A percentile compares a stretch with the other conserved stretches of the same genome.
Conservation (phyloP, 2,329 filamentous ascomycete genomes). For the Talaromyces albobiverticillius region DNA sequence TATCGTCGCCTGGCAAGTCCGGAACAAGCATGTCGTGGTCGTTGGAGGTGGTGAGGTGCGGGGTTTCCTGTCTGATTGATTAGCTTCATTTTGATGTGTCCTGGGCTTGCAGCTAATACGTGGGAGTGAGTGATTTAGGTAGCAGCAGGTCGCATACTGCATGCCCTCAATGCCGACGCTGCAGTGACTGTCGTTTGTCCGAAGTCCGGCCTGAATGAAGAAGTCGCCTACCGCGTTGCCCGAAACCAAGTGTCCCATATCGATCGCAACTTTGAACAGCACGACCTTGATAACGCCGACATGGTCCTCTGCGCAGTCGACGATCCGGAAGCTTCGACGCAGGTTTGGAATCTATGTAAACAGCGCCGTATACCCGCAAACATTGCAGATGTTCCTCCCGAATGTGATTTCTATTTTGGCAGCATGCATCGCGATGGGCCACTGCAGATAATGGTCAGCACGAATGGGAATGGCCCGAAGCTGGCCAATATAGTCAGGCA, state of each 20-base stretch:
- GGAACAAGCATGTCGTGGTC: conserved; percentile 83
- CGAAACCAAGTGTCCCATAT: conserved; percentile 74
- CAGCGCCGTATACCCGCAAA: conserved; percentile 80
- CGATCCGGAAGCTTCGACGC: conserved; percentile 83
- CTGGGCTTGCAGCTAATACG: conserved; percentile 21
- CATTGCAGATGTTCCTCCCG: conserved; percentile 92
- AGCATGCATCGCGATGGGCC: conserved; percentile 93
- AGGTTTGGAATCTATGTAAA: conserved; percentile 93
- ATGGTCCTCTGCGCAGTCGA: conserved; percentile 95
- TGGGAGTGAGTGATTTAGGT: conserved; percentile 63
- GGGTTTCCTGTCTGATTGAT: conserved; percentile 4
- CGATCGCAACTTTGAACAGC: conserved; percentile 78
- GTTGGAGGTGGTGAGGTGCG: conserved; percentile 91
- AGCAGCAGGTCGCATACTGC: conserved; percentile 87
- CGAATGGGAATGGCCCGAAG: conserved; percentile 92
- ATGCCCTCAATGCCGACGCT: conserved; percentile 93
- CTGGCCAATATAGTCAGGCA: conserved; percentile 81
- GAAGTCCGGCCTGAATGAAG: conserved; percentile 73
- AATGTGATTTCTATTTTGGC: conserved; percentile 99
- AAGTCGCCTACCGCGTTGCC: conserved; percentile 78
- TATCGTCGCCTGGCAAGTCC: conserved; percentile 94
- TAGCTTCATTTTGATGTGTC: neutral
- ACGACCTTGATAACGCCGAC: conserved; percentile 75
- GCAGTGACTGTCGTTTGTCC: conserved; percentile 84
- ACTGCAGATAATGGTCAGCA: conserved; percentile 97